These are phyloP conservation scores for Hypericum perforatum DNA, from an alignment of 345 rosid species.

Conservation along the genomic window DNA sequence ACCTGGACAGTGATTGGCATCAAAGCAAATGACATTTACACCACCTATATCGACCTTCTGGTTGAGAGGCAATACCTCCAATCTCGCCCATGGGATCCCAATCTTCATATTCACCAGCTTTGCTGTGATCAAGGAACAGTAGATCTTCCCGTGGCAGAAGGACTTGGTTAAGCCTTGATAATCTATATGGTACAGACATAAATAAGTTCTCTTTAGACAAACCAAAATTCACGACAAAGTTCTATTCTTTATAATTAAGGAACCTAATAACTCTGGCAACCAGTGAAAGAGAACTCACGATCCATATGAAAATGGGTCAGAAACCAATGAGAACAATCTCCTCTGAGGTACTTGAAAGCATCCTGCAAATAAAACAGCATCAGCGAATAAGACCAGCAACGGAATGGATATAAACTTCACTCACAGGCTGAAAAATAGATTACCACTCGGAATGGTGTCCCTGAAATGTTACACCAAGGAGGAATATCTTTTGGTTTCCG, in stretches of 20 bases:
- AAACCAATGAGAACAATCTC: slow-evolving; percentile 94
- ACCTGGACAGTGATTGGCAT: slow-evolving; percentile 96
- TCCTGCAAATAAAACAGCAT: slow-evolving; percentile 47
- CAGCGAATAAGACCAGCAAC: slow-evolving; percentile 12
- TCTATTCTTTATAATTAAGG: too few relatives aligned
- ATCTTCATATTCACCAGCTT: slow-evolving; percentile 76
- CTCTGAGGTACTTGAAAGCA: slow-evolving; percentile 84
- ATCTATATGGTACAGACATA: slow-evolving; percentile 34
- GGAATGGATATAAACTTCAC: neutral
- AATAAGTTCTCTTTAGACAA: neutral
- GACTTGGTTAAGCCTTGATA: slow-evolving; percentile 92
- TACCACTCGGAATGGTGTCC: slow-evolving; percentile 96
- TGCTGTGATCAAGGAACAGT: slow-evolving; percentile 81
- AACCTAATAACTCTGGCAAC: slow-evolving; percentile 2
- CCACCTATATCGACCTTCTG: slow-evolving; percentile 59
- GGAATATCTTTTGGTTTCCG: slow-evolving; percentile 55
- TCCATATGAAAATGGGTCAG: slow-evolving; percentile 95
- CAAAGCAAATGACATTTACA: slow-evolving; percentile 63
- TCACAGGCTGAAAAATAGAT: neutral
- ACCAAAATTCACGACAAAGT: too few relatives aligned
- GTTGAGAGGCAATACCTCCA: slow-evolving; percentile 63
- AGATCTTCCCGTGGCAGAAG: slow-evolving; percentile 79
- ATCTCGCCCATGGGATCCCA: slow-evolving; percentile 77
- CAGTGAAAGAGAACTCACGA: slow-evolving; percentile 48
- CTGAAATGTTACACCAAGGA: slow-evolving; percentile 67